These are phyloP conservation scores for Marchantia polymorpha DNA, from an alignment of 225 moss, liverwort and hornwort species.

Conservation along the genomic window DNA sequence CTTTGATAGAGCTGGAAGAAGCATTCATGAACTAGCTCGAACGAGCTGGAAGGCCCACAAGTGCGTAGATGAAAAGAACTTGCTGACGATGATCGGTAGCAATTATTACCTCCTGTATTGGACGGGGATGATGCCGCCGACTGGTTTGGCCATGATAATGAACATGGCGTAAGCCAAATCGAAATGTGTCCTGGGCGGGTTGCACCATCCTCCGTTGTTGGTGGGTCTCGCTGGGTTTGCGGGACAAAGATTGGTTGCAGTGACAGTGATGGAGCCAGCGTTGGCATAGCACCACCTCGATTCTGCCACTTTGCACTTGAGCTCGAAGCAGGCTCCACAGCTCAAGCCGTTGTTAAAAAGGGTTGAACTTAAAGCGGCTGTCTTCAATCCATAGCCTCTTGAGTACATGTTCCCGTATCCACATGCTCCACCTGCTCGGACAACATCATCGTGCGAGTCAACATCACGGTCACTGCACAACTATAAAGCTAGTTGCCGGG, in stretches of 20 bases:
- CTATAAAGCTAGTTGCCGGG: not conserved
- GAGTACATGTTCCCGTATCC: constrained; percentile 38
- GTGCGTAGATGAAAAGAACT: not conserved
- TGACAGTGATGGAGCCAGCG: constrained; percentile 30
- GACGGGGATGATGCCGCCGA: constrained; percentile 41
- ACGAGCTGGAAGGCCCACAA: not conserved
- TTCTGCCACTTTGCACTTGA: constrained; percentile 24
- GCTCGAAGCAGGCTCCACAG: constrained; percentile 48
- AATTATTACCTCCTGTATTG: constrained; percentile 33
- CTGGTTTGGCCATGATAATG: constrained; percentile 30
- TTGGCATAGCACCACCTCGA: constrained; percentile 32
- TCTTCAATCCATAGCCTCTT: constrained; percentile 27
- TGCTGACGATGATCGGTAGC: no score
- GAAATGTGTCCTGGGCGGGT: constrained; percentile 48
- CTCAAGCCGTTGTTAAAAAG: constrained; percentile 31
- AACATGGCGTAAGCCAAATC: constrained; percentile 48
- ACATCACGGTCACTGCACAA: not conserved
- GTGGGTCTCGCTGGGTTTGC: constrained; percentile 21
- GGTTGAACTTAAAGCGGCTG: constrained; percentile 28
- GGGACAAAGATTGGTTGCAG: constrained; percentile 60
- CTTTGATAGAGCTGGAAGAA: not conserved
- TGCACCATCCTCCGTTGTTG: constrained; percentile 55
- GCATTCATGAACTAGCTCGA: not conserved
- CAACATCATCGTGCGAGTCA: not conserved
- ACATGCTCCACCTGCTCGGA: constrained; percentile 48